Evolutionary conservation across 108 stramenopile species (phyloP).

Genomic region (Pseudonitzschia multistriata): DNA sequence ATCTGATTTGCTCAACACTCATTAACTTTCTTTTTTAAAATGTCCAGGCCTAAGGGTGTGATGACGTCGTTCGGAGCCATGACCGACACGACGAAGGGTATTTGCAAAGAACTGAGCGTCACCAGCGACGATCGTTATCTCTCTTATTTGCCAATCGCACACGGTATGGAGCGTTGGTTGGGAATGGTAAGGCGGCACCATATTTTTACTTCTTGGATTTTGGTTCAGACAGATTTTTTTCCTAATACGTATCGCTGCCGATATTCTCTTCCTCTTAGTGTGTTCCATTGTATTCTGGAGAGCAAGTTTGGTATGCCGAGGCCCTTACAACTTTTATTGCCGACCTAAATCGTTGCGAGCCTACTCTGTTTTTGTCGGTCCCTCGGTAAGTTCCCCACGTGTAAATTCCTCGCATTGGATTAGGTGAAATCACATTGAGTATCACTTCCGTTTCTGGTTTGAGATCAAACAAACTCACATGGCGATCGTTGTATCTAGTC

Average conservation of each 20-base stretch:
- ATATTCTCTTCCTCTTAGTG: constrained; percentile 25
- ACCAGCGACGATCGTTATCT: constrained; percentile 71
- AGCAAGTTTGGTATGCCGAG: constrained; percentile 66
- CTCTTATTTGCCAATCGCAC: constrained; percentile 72
- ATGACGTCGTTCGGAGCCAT: constrained; percentile 69
- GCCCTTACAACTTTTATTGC: constrained; percentile 61
- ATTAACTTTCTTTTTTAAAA: background rate
- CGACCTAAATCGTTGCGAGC: constrained; percentile 69
- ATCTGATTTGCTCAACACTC: background rate
- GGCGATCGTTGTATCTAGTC: constrained; percentile 14
- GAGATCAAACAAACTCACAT: background rate
- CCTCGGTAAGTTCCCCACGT: constrained; percentile 27
- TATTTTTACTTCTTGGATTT: background rate
- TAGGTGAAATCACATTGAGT: background rate
- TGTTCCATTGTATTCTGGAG: constrained; percentile 51
- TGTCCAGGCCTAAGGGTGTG: constrained; percentile 73
- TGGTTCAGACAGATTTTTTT: background rate
- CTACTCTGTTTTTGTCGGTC: constrained; percentile 72
- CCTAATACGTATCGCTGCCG: background rate
- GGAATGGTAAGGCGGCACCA: constrained; percentile 36
- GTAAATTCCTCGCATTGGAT: background rate
- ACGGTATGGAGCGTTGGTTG: constrained; percentile 83
- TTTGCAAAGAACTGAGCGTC: constrained; percentile 39
- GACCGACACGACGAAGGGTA: constrained; percentile 53
- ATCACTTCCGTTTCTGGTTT: background rate